Base-by-base conservation (phyloP, 2,329 filamentous ascomycete species). In the Claviceps purpurea region DNA sequence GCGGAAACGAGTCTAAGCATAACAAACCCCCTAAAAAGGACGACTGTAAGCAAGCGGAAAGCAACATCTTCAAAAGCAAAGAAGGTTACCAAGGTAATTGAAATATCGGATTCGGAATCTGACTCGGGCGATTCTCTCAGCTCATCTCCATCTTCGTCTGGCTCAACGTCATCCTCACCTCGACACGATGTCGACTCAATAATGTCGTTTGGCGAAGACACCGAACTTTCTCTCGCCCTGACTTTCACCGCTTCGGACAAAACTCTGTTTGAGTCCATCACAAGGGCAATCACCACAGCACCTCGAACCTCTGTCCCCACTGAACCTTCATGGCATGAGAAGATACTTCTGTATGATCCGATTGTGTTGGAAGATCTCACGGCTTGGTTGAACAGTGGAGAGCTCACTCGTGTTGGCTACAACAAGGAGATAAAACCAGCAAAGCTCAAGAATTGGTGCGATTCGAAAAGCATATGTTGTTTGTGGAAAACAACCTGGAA, bases 261-360 rank as follows among this genome's bases (percentile, higher is more conserved):
- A 0, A 62, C 60, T 0, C 59, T 81, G 24, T 81, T 81, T 55
- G 59, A 61, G 26, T 65, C 72, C 56, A 81, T 85, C 50, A 77
- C 76, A 0, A 68, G 70, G 41, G 80, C 79, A 1, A 69, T 85
- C 10, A 75, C 61, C 8, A 68, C 69, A 1, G 71, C 73, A 4
- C 73, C 79, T 3, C 71, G 71, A 13, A 73, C 76, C 0, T 70
- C 60, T 4, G 71, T 82, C 56, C 68, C 74, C 1, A 56, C 57
- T 6, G 64, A 74, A 2, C 81, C 80, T 14, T 89, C 80, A 2
- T 97, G 90, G 87, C 76, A 94, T 59, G 89, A 97, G 67, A 94
- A 89, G 69, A 96, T 98, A 47, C 73, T 97, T 5, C 79, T 97
- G 64, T 97, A 94, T 64, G 90, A 97, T 60, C 89, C 91, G 0